Conservation (phyloP, 2,329 filamentous ascomycete genomes). For the Aspergillus ochraceus region DNA sequence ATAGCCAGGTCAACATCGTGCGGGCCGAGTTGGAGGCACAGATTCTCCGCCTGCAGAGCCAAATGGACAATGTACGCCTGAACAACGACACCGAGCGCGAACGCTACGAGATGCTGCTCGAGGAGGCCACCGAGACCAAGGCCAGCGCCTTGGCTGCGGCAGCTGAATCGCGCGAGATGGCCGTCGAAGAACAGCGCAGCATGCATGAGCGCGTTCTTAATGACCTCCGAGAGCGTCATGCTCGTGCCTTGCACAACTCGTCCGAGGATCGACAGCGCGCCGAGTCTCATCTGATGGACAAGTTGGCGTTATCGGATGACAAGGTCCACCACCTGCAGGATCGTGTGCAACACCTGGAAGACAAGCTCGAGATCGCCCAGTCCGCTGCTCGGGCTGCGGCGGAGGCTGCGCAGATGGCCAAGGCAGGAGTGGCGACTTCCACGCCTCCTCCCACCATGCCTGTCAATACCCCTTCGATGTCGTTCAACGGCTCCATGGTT, state of each 20-base stretch:
- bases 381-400: constrained; percentile 82
- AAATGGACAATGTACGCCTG: constrained; percentile 74
- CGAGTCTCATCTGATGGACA: constrained; percentile 77
- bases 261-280: constrained; percentile 78
- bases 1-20: constrained; percentile 80
- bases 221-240: constrained; percentile 73
- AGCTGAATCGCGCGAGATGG: constrained; percentile 53
- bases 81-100: constrained; percentile 80
- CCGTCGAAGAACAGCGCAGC: constrained; percentile 59
- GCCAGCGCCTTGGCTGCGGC: constrained; percentile 58
- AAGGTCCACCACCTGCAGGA: constrained; percentile 86
- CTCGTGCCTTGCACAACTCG: constrained; percentile 69
- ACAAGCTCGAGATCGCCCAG: constrained; percentile 87
- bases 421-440: constrained; percentile 40
- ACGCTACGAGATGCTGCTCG: constrained; percentile 78
- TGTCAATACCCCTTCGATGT: constrained; percentile 48
- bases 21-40: constrained; percentile 81
- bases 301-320: constrained; percentile 76
- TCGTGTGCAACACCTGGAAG: constrained; percentile 78
- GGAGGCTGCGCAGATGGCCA: constrained; percentile 66
- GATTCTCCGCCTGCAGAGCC: constrained; percentile 67
- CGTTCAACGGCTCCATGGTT: constrained; percentile 49
- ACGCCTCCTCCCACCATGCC: constrained; percentile 37
- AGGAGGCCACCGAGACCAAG: constrained; percentile 74
- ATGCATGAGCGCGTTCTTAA: constrained; percentile 72